Percentiles rank a stretch among this genome's conserved stretches.
phyloP scores from a whole-genome alignment of 2,329 filamentous ascomycete genomes.

The Penicillium carneum region DNA sequence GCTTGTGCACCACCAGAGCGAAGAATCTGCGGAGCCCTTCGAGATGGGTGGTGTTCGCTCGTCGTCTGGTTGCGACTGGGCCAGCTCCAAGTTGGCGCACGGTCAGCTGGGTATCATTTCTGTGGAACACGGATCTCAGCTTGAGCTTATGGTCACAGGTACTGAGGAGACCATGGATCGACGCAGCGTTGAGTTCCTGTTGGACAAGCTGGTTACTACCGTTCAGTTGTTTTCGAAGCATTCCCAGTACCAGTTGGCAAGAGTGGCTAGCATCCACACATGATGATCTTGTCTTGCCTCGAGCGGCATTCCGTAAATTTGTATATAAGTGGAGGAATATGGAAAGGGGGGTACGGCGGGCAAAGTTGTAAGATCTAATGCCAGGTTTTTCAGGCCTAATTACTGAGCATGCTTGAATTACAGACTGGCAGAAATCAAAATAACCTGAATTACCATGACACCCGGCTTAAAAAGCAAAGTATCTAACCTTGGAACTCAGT shows the following conservation, averaged over 20 bases:
- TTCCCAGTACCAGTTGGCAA: background rate
- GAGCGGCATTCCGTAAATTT: background rate
- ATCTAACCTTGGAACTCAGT: too few relatives aligned
- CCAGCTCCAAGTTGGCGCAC: background rate
- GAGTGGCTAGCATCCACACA: background rate
- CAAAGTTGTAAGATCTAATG: too few relatives aligned
- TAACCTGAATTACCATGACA: too few relatives aligned
- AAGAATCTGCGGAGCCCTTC: background rate
- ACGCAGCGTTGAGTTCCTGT: background rate
- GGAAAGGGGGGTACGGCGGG: too few relatives aligned
- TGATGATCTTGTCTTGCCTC: background rate
- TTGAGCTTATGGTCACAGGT: background rate
- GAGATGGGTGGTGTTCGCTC: constrained; percentile 2
- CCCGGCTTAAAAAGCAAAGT: too few relatives aligned
- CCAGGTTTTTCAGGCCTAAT: too few relatives aligned
- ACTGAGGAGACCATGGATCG: background rate
- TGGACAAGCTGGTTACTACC: background rate
- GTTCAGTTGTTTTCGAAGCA: background rate
- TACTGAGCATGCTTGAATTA: too few relatives aligned
- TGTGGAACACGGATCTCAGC: background rate
- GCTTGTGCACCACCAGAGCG: background rate
- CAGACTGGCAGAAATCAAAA: too few relatives aligned
- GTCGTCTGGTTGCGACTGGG: background rate
- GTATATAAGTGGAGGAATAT: background rate
- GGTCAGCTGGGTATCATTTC: constrained; percentile 2